Evolutionary conservation across 2,329 filamentous ascomycete species (phyloP).

Genomic region (Pseudogymnoascus sp.): DNA sequence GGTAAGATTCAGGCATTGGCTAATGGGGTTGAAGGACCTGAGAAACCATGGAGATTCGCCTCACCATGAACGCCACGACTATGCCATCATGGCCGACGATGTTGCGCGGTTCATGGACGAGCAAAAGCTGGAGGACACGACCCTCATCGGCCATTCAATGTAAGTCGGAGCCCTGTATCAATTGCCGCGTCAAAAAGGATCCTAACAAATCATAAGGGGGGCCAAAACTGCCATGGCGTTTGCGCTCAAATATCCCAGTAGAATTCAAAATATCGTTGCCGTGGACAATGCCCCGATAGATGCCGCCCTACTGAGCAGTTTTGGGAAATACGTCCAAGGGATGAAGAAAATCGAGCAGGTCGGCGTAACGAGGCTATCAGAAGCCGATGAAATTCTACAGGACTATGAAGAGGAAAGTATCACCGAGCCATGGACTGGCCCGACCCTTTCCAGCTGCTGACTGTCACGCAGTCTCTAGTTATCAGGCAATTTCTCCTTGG

Average conservation of each 20-base stretch:
- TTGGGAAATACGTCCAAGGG: constrained; percentile 70
- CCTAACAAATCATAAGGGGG: constrained; percentile 46
- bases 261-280: constrained; percentile 64
- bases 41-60: constrained; percentile 91
- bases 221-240: constrained; percentile 89
- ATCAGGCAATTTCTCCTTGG: constrained; percentile 89
- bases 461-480: constrained; percentile 47
- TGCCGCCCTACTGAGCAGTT: constrained; percentile 64
- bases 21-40: constrained; percentile 55
- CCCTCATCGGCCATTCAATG: constrained; percentile 92
- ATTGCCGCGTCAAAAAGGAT: neutral
- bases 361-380: constrained; percentile 58
- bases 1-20: constrained; percentile 11
- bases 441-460: constrained; percentile 2
- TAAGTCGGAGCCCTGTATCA: constrained; percentile 31
- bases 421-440: neutral
- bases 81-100: constrained; percentile 73
- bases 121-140: constrained; percentile 61
- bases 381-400: constrained; percentile 72
- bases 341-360: constrained; percentile 76
- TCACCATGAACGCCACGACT: constrained; percentile 69
- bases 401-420: constrained; percentile 59
- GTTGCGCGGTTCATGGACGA: constrained; percentile 69
- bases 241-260: constrained; percentile 60
- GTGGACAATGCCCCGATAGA: constrained; percentile 92